Percentiles rank a stretch among this genome's conserved stretches.
These are phyloP conservation scores for Dothistroma septosporum DNA, from an alignment of 2,329 filamentous ascomycete species.

Conservation along the genomic window DNA sequence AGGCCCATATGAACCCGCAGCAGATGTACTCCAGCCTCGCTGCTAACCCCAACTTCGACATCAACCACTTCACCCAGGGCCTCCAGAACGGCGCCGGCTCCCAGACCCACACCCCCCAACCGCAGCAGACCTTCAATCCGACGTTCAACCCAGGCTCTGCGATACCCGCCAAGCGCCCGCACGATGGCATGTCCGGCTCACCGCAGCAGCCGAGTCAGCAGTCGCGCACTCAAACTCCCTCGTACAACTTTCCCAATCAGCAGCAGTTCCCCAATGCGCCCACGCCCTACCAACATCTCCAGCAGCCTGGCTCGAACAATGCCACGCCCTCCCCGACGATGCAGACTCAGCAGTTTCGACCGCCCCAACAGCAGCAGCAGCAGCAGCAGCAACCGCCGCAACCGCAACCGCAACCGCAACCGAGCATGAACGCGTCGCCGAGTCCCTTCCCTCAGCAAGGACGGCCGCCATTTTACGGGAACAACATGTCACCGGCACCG, in stretches of 20 bases:
- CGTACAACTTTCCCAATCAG: constrained; percentile 59
- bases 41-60: constrained; percentile 40
- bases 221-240: constrained; percentile 86
- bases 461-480: constrained; percentile 36
- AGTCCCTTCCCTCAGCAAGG: constrained; percentile 63
- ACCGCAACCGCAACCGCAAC: constrained; percentile 52
- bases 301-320: constrained; percentile 69
- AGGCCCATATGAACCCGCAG: constrained; percentile 13
- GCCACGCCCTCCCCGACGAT: constrained; percentile 92
- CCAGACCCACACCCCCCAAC: constrained; percentile 62
- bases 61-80: constrained; percentile 44
- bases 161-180: constrained; percentile 84
- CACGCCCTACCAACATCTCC: constrained; percentile 72
- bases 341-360: constrained; percentile 68
- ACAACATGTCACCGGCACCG: constrained; percentile 38
- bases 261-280: constrained; percentile 56
- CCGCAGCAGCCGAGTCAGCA: constrained; percentile 71
- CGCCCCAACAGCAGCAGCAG: constrained; percentile 62
- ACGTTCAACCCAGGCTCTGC: constrained; percentile 80
- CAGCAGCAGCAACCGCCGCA: constrained; percentile 56
- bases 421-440: constrained; percentile 79
- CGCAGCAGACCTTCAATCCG: constrained; percentile 50
- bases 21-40: constrained; percentile 20
- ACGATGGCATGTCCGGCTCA: constrained; percentile 80
- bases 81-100: constrained; percentile 64